A percentile compares a stretch with the other conserved stretches of the same genome.
Evolutionary conservation across 345 rosid genomes (phyloP).

Genomic region (Eucalyptus pauciflora): DNA sequence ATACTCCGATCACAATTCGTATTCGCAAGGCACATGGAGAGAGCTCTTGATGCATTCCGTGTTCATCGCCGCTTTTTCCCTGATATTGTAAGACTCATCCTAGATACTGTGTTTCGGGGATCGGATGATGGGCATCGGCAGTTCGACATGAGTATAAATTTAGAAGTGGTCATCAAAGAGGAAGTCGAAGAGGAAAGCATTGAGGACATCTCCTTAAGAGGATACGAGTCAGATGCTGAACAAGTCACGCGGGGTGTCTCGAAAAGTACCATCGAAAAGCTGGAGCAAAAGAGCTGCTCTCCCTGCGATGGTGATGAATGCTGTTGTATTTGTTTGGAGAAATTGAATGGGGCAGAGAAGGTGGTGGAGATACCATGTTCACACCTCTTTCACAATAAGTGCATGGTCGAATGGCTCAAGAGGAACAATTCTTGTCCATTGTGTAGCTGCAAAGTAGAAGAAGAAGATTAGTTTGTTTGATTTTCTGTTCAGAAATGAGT

Average conservation of each 20-base stretch:
- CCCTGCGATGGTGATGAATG: not conserved
- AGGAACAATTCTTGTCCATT: not conserved
- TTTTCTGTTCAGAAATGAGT: not conserved
- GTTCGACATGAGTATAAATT: not conserved
- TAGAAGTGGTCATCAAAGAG: not conserved
- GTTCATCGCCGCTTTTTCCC: not conserved
- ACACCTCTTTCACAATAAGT: not conserved
- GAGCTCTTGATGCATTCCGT: not conserved
- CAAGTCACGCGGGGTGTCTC: not conserved
- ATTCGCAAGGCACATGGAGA: not conserved
- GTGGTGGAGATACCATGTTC: not conserved
- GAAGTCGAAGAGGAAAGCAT: not conserved
- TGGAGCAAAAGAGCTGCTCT: not conserved
- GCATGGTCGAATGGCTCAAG: not conserved
- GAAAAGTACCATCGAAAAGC: not conserved
- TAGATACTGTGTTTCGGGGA: not conserved
- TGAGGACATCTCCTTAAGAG: not conserved
- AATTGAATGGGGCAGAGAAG: not conserved
- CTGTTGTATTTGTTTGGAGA: not conserved
- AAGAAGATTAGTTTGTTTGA: not conserved
- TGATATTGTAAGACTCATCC: not conserved
- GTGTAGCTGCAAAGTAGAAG: not conserved
- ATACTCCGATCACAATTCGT: not conserved
- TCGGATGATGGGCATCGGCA: not conserved
- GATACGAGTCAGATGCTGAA: accelerated